A percentile compares a stretch with the other conserved stretches of the same genome.
Conservation (phyloP, 768 basidiomycete species). For the Thelephora aurantiotincta region DNA sequence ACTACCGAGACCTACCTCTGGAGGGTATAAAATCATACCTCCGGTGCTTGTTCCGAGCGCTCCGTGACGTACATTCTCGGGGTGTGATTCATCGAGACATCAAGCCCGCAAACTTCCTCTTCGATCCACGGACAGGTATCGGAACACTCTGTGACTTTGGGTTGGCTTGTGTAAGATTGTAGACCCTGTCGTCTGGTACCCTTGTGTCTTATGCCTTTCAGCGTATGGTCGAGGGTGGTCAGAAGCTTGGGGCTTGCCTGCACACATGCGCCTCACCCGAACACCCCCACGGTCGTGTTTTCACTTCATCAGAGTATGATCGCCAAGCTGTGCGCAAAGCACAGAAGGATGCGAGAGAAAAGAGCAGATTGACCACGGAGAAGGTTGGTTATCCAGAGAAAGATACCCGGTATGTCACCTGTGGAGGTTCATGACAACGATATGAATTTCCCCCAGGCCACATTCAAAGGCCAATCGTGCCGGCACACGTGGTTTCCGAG, state of each 20-base stretch:
- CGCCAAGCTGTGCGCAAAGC: slow-evolving; percentile 35
- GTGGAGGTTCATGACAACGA: slow-evolving; percentile 1
- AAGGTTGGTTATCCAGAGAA: slow-evolving; percentile 68
- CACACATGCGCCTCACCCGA: slow-evolving; percentile 54
- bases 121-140: slow-evolving; percentile 67
- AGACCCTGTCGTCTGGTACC: not conserved
- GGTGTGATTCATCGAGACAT: slow-evolving; percentile 93
- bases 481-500: slow-evolving; percentile 92
- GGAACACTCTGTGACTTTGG: slow-evolving; percentile 94
- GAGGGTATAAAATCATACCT: slow-evolving; percentile 76
- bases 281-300: slow-evolving; percentile 57
- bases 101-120: slow-evolving; percentile 96
- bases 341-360: slow-evolving; percentile 46
- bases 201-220: slow-evolving; percentile 13
- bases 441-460: slow-evolving; percentile 29
- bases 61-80: slow-evolving; percentile 78
- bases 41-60: slow-evolving; percentile 77
- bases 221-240: slow-evolving; percentile 37
- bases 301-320: slow-evolving; percentile 28
- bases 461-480: slow-evolving; percentile 89
- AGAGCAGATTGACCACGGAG: slow-evolving; percentile 40
- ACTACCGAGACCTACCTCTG: slow-evolving; percentile 61
- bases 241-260: slow-evolving; percentile 47
- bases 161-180: slow-evolving; percentile 67
- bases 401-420: slow-evolving; percentile 44